Evolutionary conservation across 2,329 filamentous ascomycete species (phyloP).

Genomic region (Ophiocordyceps camponoti-floridani): DNA sequence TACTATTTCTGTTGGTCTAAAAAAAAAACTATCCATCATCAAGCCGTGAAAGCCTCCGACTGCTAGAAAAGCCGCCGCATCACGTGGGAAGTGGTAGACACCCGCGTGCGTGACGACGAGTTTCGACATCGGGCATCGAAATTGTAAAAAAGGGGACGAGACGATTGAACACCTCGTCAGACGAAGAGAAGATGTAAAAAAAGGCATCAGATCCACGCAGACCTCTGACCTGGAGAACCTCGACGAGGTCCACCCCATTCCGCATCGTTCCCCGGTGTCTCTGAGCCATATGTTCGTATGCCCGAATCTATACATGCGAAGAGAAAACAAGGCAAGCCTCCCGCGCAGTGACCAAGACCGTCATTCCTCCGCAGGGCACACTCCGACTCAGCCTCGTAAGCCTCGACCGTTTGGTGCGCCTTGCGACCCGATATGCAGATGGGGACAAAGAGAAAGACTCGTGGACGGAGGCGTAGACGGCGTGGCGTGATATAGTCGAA

Average conservation of each 20-base stretch:
- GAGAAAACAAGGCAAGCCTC: conserved; percentile 4
- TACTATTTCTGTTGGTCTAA: neutral
- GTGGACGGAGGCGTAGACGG: conserved; percentile 17
- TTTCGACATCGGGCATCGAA: neutral
- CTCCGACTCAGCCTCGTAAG: conserved; percentile 14
- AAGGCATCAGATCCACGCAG: neutral
- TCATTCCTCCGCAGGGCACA: conserved; percentile 7
- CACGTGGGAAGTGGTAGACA: too few relatives aligned
- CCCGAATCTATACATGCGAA: conserved; percentile 17
- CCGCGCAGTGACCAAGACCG: conserved; percentile 3
- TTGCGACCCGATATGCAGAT: conserved; percentile 21
- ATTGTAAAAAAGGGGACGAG: neutral
- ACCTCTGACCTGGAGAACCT: conserved; percentile 3
- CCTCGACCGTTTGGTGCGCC: conserved; percentile 16
- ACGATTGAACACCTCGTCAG: neutral
- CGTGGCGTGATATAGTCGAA: conserved; percentile 10
- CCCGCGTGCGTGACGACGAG: neutral
- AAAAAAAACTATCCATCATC: neutral
- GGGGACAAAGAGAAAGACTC: conserved; percentile 20
- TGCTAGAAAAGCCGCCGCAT: too few relatives aligned
- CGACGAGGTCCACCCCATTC: neutral
- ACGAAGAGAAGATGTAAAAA: neutral
- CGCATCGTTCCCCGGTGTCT: conserved; percentile 7
- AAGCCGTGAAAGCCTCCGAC: neutral
- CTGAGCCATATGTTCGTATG: conserved; percentile 17